Percentiles rank a stretch among this genome's conserved stretches.
phyloP scores from a whole-genome alignment of 306 rosid genomes.

The Myrica gale region DNA sequence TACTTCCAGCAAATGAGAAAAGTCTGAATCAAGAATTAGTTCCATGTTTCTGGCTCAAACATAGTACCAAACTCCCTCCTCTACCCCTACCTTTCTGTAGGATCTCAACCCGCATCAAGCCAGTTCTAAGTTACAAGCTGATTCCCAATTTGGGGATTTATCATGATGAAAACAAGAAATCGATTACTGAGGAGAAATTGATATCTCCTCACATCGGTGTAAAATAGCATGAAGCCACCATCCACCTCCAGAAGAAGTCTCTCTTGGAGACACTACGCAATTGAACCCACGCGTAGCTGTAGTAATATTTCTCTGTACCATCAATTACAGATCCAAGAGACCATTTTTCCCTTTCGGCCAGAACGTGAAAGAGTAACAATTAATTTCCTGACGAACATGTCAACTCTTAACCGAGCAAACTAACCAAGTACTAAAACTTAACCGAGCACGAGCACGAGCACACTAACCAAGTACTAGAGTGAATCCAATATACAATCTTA shows the following conservation, averaged over 20 bases:
- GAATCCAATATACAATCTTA: not conserved
- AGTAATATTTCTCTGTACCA: conserved; percentile 12
- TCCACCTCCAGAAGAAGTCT: not conserved
- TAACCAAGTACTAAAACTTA: not conserved
- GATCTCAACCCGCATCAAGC: not conserved
- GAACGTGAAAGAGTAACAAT: not conserved
- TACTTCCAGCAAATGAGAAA: not conserved
- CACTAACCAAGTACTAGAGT: too few relatives aligned
- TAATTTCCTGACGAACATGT: conserved; percentile 13
- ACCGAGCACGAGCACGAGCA: too few relatives aligned
- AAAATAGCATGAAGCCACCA: conserved; percentile 7
- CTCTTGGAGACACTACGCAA: not conserved
- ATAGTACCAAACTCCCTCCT: not conserved
- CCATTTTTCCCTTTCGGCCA: conserved; percentile 22
- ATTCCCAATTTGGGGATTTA: not conserved
- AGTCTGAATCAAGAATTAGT: not conserved
- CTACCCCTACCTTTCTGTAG: not conserved
- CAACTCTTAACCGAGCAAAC: conserved; percentile 8
- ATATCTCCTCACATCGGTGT: not conserved
- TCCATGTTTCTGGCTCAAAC: not conserved
- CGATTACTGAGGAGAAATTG: not conserved
- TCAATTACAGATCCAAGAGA: conserved; percentile 37
- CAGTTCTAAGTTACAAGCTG: conserved; percentile 17
- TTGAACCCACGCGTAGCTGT: not conserved
- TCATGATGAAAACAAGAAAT: not conserved